Evolutionary conservation across 2,329 filamentous ascomycete species (phyloP).

Genomic region (Sarocladium oryzae): DNA sequence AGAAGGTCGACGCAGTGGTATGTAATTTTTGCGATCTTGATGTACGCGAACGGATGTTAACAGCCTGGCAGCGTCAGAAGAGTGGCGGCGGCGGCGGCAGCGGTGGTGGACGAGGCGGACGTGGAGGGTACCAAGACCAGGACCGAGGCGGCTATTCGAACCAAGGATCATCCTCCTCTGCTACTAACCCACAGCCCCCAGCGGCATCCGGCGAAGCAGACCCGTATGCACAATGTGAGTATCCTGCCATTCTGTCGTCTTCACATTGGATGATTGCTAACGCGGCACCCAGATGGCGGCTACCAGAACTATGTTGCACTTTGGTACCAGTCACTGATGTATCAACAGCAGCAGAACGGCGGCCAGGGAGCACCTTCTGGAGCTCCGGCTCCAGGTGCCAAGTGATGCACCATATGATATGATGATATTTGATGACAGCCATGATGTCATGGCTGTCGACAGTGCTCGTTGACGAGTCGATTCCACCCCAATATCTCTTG

Average conservation of each 20-base stretch:
- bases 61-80: slow-evolving; percentile 42
- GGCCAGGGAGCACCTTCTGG: slow-evolving; percentile 28
- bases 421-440: slow-evolving; percentile 9
- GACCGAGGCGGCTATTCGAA: slow-evolving; percentile 49
- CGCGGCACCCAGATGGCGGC: slow-evolving; percentile 55
- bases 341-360: slow-evolving; percentile 34
- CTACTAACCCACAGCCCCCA: slow-evolving; percentile 37
- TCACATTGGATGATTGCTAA: neutral
- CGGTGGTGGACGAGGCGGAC: slow-evolving; percentile 33
- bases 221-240: slow-evolving; percentile 69
- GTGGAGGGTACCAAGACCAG: slow-evolving; percentile 42
- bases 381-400: slow-evolving; percentile 29
- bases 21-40: slow-evolving; percentile 28
- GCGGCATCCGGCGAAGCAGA: slow-evolving; percentile 48
- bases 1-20: slow-evolving; percentile 87
- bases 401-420: slow-evolving; percentile 21
- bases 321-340: slow-evolving; percentile 66
- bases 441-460: slow-evolving; percentile 8
- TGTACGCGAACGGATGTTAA: slow-evolving; percentile 21
- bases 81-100: slow-evolving; percentile 39
- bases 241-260: neutral
- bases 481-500: slow-evolving; percentile 7
- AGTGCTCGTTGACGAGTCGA: slow-evolving; percentile 4
- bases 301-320: slow-evolving; percentile 74
- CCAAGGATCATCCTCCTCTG: slow-evolving; percentile 32